Conservation (phyloP, 208 protist genomes). For the Leptomonas pyrrhocoris region DNA sequence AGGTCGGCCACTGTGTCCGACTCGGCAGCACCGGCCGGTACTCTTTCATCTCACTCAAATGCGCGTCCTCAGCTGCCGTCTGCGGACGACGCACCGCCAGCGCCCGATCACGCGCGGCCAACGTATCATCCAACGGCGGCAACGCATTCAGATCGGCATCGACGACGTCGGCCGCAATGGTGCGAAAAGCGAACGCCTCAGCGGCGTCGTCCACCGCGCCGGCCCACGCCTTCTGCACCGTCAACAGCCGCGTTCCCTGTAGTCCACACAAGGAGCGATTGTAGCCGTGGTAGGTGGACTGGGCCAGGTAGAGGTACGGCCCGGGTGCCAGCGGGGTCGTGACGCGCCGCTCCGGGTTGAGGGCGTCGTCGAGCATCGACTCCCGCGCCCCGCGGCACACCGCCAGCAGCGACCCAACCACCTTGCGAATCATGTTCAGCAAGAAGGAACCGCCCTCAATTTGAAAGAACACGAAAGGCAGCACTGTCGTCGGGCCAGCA, state of each 20-base stretch:
- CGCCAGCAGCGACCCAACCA: slow-evolving; percentile 74
- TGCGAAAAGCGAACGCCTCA: slow-evolving; percentile 42
- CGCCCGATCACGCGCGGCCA: slow-evolving; percentile 51
- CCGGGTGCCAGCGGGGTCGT: slow-evolving; percentile 75
- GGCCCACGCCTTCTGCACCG: slow-evolving; percentile 56
- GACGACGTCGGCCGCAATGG: slow-evolving; percentile 59
- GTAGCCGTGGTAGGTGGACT: slow-evolving; percentile 75
- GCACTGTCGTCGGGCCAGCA: slow-evolving; percentile 1
- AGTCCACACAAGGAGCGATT: slow-evolving; percentile 40
- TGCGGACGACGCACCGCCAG: slow-evolving; percentile 39
- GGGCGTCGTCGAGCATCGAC: slow-evolving; percentile 47
- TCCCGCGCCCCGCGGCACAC: slow-evolving; percentile 61
- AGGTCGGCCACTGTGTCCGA: slow-evolving; percentile 23
- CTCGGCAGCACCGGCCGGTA: slow-evolving; percentile 44
- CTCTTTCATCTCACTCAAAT: slow-evolving; percentile 63
- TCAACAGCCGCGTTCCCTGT: slow-evolving; percentile 11
- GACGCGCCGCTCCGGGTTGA: slow-evolving; percentile 59
- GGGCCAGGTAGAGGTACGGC: slow-evolving; percentile 68
- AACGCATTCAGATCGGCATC: slow-evolving; percentile 69
- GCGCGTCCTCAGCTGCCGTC: slow-evolving; percentile 51
- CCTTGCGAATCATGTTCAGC: slow-evolving; percentile 91
- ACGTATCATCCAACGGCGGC: slow-evolving; percentile 59
- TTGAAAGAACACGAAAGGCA: slow-evolving; percentile 83
- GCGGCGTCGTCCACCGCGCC: slow-evolving; percentile 43
- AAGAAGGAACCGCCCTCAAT: slow-evolving; percentile 87